Evolutionary conservation across 441 rosid species (phyloP), one percentile per base, ranked within the genome.

Genomic region (Euphorbia schlechtendalii): DNA sequence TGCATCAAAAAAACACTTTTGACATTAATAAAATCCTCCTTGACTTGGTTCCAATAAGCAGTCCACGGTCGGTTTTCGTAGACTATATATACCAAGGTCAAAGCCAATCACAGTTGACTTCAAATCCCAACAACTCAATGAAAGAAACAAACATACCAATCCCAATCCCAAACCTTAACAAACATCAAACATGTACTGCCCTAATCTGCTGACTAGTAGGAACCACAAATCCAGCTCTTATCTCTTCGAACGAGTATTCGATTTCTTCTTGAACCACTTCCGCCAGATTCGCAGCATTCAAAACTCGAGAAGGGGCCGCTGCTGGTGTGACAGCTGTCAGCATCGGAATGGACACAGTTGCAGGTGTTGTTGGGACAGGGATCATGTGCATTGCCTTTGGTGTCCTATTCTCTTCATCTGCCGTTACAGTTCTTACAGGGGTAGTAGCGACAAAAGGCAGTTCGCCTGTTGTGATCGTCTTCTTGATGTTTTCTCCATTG

Each of bases 221-320:
- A 77, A 81, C 73, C 73, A 85, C 65, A 63, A 81, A 84, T 30
- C 95, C 97, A 15, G 86, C 88, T 76, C 97, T 80, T 78, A 76
- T 77, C 80, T 92, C 98, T 80, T 92, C 96, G 10, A 90, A 88
- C 1, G 98, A 86, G 63, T 84, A 86, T 60, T 88, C 98, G 24
- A 78, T 74, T 63, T 80, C 96, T 67, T 78, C 84, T 3, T 65
- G 65, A 15, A 59, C 68, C 51, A 72, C 82, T 48, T 82, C 80
- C 43, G 64, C 73, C 65, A 80, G 72, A 46, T 68, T 72, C n/a
- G 71, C 72, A 60, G 53, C 72, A 30, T 75, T 71, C 25, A 64
- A 46, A 9, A 46, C 28, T 69, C 69, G 25, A 4, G 74, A 68
- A 30, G 75, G 76, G 25, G 82, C 4, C 4, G 34, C 88, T 32